phyloP scores from a whole-genome alignment of 2,329 filamentous ascomycete genomes.

The Monilinia fructigena region DNA sequence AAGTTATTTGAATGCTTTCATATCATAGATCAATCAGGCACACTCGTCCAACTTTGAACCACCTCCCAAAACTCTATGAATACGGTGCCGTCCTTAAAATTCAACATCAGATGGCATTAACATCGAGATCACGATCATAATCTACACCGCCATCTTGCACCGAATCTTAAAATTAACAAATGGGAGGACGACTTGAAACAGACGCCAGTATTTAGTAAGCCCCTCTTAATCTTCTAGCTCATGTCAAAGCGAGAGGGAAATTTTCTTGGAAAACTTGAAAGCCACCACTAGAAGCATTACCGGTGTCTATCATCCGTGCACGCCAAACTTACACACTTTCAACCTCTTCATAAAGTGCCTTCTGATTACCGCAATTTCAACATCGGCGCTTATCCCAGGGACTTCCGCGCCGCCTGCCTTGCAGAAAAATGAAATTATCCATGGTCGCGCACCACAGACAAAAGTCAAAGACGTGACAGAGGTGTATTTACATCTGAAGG shows the following conservation, averaged over 20 bases:
- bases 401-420: neutral
- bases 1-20: neutral
- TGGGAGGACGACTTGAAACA: neutral
- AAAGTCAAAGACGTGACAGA: neutral
- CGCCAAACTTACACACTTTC: neutral
- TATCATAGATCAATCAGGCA: neutral
- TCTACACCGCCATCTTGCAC: constrained; percentile 17
- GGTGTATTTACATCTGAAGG: neutral
- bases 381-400: neutral
- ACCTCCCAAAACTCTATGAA: neutral
- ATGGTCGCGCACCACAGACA: neutral
- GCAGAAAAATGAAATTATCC: neutral
- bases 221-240: neutral
- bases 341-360: neutral
- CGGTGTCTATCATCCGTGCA: neutral
- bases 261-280: neutral
- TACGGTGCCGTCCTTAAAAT: neutral
- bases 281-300: neutral
- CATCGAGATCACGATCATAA: constrained; percentile 5
- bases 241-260: neutral
- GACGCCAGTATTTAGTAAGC: neutral
- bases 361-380: neutral
- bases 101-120: neutral
- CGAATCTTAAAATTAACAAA: constrained; percentile 3
- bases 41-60: neutral